phyloP scores from a whole-genome alignment of 345 rosid genomes.

The Populus simonii region DNA sequence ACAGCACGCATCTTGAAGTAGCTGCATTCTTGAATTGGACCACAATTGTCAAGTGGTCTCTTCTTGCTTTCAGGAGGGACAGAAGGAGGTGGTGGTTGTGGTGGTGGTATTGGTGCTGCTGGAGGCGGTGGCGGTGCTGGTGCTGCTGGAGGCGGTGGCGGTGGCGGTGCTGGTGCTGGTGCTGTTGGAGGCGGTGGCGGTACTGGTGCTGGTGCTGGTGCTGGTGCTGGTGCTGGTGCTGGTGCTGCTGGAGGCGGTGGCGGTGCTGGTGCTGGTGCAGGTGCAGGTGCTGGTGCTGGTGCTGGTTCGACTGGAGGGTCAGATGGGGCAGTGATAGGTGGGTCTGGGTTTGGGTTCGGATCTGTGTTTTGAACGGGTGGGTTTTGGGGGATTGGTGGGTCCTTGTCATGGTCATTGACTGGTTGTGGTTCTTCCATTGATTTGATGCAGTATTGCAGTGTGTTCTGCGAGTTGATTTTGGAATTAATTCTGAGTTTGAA shows the following conservation, averaged over 20 bases:
- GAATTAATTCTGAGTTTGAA: neutral
- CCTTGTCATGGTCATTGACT: neutral
- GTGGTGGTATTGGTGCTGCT: neutral
- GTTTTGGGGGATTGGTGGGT: conserved; percentile 9
- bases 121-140: conserved; percentile 4
- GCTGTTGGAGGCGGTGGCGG: conserved; percentile 6
- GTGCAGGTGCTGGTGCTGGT: neutral
- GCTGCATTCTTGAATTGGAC: conserved; percentile 39
- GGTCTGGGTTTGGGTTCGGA: conserved; percentile 17
- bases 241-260: conserved; percentile 17
- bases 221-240: conserved; percentile 3
- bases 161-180: no score
- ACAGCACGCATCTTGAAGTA: conserved; percentile 45
- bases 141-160: neutral
- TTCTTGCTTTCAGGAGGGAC: conserved; percentile 39
- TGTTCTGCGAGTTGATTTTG: neutral
- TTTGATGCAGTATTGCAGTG: neutral
- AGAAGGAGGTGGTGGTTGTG: conserved; percentile 1
- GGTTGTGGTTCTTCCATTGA: conserved; percentile 40
- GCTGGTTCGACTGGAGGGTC: conserved; percentile 24
- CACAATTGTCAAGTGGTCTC: conserved; percentile 45
- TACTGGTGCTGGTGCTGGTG: conserved; percentile 11
- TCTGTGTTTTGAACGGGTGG: conserved; percentile 7
- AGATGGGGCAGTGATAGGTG: conserved; percentile 13
- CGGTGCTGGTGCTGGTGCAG: neutral